These are phyloP conservation scores for Cercophora samala DNA, from an alignment of 495 filamentous ascomycete genomes.

Conservation along the genomic window DNA sequence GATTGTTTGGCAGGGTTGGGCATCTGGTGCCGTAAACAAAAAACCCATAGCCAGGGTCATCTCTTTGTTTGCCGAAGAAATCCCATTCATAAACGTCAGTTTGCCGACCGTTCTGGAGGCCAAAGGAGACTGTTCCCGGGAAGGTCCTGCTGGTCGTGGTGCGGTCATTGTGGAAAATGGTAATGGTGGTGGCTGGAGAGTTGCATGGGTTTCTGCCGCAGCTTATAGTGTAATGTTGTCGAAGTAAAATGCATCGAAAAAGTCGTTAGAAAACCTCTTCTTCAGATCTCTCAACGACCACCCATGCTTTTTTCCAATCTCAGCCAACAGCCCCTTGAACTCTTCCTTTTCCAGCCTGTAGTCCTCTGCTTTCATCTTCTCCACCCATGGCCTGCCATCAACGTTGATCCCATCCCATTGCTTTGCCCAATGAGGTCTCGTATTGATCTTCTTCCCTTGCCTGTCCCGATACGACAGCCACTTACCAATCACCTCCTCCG, in stretches of 20 bases:
- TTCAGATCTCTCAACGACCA: conserved; percentile 43
- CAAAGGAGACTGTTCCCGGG: not conserved
- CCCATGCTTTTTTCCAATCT: conserved; percentile 47
- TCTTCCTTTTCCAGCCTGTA: conserved; percentile 46
- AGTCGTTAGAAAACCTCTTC: not conserved
- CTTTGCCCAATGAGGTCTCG: conserved; percentile 56
- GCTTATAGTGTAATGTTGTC: not conserved
- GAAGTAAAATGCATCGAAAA: not conserved
- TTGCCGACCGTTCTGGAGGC: not conserved
- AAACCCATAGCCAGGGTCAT: not conserved
- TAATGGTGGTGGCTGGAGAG: not conserved
- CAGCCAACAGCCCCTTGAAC: conserved; percentile 37
- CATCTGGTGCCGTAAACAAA: not conserved
- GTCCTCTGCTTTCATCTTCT: conserved; percentile 42
- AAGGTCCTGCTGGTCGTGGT: not conserved
- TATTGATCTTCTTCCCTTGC: conserved; percentile 33
- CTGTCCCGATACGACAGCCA: conserved; percentile 45
- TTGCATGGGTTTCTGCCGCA: not conserved
- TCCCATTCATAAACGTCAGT: not conserved
- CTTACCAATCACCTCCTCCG: conserved; percentile 44
- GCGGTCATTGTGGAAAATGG: not conserved
- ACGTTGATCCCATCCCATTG: conserved; percentile 45
- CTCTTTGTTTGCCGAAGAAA: not conserved
- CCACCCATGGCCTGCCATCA: conserved; percentile 28
- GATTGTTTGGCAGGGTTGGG: not conserved